Base-by-base conservation (phyloP, 2,329 filamentous ascomycete genomes). In the Thelonectria blattea region DNA sequence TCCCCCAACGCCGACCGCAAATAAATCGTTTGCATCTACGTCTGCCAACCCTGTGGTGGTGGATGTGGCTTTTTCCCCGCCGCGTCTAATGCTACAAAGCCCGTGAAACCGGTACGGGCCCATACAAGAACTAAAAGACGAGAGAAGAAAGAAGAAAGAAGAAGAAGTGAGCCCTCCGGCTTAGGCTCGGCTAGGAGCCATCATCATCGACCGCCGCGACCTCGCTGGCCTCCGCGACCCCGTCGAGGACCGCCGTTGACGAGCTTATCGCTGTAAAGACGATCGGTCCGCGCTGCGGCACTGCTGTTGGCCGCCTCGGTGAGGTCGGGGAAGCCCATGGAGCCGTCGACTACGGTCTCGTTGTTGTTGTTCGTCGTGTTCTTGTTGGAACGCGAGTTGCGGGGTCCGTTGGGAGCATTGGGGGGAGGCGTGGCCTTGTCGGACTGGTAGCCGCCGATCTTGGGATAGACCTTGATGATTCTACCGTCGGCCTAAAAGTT, bases 391-490 rank as follows among this genome's bases (percentile, higher is more conserved):
- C 73, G 74, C 34, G 64, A 60, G 30, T 66, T 59, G 37, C 73
- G 74, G 42, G 73, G 71, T 43, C 66, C 74, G 65, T 52, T 76
- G 54, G 65, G 72, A 61, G 69, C 74, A 72, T 70, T 76, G 68
- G 65, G 68, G 61, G 70, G 66, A 20, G 73, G 41, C 50, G 67
- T 59, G 22, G 71, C 20, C 67, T 68, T 24, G 63, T 73, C 63
- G 34, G 72, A 63, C 37, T 67, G 68, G 64, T 74, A 74, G 61
- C 78, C 79, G 61, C 82, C 82, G 3, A 83, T 77, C 73, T 91
- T 91, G 74, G 87, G 79, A 73, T 90, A 93, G 41, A 94, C 89
- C 72, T 90, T 85, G 56, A 94, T 83, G 15, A 90, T 76, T 65
- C 89, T 84, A 49, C 91, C 91, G 70, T 94, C 91, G 70, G 91